Evolutionary conservation across 352 stramenopile species (phyloP).

Genomic region (Pythium phragmitis): DNA sequence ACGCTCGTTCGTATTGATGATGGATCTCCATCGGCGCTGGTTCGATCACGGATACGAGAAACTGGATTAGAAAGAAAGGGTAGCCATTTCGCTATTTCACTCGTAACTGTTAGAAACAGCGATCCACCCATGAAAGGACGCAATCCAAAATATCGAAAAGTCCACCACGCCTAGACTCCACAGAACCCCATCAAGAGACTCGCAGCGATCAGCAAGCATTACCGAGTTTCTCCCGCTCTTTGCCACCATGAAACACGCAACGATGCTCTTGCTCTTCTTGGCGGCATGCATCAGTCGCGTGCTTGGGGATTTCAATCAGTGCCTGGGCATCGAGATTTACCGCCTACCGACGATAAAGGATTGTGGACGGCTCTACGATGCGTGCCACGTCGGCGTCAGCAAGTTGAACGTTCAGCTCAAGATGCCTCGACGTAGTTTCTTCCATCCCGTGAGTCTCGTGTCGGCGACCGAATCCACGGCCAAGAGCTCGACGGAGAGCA

Average conservation of each 20-base stretch:
- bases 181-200: not conserved
- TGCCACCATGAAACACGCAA: constrained; percentile 8
- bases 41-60: constrained; percentile 29
- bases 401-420: constrained; percentile 59
- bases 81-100: constrained; percentile 6
- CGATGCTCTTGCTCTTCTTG: not conserved
- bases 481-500: constrained; percentile 36
- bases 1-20: constrained; percentile 27
- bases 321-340: constrained; percentile 52
- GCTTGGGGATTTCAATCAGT: constrained; percentile 42
- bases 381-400: constrained; percentile 40
- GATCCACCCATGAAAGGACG: constrained; percentile 12
- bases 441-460: constrained; percentile 57
- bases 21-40: constrained; percentile 14
- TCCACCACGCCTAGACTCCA: not conserved
- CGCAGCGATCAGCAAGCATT: not conserved
- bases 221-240: not conserved
- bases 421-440: constrained; percentile 13
- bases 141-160: constrained; percentile 9
- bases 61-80: constrained; percentile 13
- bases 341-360: constrained; percentile 29
- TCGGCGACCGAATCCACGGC: constrained; percentile 58
- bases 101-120: constrained; percentile 20
- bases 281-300: not conserved
- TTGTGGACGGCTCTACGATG: constrained; percentile 47